Percentiles rank a stretch among this genome's conserved stretches.
phyloP scores from a whole-genome alignment of 305 asterid species.

The Vinca major region DNA sequence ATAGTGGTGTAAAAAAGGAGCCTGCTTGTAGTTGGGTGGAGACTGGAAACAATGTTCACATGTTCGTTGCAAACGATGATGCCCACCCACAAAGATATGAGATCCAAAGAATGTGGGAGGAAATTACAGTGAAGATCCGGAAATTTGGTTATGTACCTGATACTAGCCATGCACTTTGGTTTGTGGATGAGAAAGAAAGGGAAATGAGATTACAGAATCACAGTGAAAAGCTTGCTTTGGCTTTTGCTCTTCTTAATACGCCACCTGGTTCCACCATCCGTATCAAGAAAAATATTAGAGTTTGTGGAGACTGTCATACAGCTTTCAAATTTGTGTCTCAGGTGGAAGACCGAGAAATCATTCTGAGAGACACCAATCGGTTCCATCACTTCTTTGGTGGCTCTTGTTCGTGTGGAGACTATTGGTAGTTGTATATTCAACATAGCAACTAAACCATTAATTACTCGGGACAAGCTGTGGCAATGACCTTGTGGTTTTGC shows the following conservation, averaged over 20 bases:
- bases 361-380: conserved; percentile 73
- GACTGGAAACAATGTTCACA: conserved; percentile 54
- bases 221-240: conserved; percentile 81
- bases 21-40: conserved; percentile 97
- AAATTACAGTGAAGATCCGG: conserved; percentile 38
- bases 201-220: conserved; percentile 63
- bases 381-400: conserved; percentile 75
- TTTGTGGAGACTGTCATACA: conserved; percentile 78
- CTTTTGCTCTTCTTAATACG: conserved; percentile 61
- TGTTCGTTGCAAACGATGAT: conserved; percentile 69
- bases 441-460: neutral
- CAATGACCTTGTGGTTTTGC: neutral
- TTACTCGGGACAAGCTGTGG: neutral
- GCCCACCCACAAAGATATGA: conserved; percentile 54
- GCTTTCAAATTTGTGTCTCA: conserved; percentile 61
- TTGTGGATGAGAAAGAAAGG: conserved; percentile 51
- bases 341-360: conserved; percentile 53
- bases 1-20: conserved; percentile 69
- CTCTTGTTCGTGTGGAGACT: conserved; percentile 82
- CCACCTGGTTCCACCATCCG: conserved; percentile 47
- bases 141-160: conserved; percentile 74
- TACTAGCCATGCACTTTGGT: conserved; percentile 70
- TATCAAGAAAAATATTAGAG: conserved; percentile 83
- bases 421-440: conserved; percentile 39
- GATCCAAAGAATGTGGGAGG: conserved; percentile 32